Evolutionary conservation across 352 stramenopile species (phyloP).

Genomic region (Elongisporangium anandrum): DNA sequence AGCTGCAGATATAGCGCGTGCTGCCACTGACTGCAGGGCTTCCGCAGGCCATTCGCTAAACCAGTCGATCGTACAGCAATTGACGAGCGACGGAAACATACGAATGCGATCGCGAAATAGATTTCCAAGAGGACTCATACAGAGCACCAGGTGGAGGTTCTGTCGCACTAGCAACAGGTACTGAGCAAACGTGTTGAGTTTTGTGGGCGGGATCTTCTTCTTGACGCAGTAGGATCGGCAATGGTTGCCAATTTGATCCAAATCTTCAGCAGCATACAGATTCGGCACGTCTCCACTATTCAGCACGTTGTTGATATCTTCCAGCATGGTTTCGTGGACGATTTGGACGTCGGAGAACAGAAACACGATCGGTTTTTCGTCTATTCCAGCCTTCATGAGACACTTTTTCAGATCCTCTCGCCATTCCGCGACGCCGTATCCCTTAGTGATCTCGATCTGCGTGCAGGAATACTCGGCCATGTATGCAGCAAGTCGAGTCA

Average conservation of each 20-base stretch:
- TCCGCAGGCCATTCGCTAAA: conserved; percentile 87
- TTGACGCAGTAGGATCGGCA: conserved; percentile 92
- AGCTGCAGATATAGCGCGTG: conserved; percentile 77
- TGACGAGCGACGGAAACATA: conserved; percentile 88
- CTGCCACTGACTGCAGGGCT: conserved; percentile 78
- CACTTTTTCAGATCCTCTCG: conserved; percentile 92
- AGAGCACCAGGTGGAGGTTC: conserved; percentile 92
- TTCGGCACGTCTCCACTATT: conserved; percentile 95
- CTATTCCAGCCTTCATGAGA: conserved; percentile 85
- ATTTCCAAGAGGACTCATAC: conserved; percentile 79
- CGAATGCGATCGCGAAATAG: conserved; percentile 77
- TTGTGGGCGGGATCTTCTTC: conserved; percentile 87
- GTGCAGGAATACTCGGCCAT: conserved; percentile 93
- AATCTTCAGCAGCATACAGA: conserved; percentile 89
- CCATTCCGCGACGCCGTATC: conserved; percentile 91
- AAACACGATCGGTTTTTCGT: conserved; percentile 91
- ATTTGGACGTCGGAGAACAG: conserved; percentile 95
- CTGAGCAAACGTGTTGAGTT: conserved; percentile 94
- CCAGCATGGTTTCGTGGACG: conserved; percentile 93
- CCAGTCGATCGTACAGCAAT: conserved; percentile 88
- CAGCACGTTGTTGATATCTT: conserved; percentile 94
- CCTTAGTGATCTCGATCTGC: conserved; percentile 95
- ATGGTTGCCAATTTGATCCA: conserved; percentile 89
- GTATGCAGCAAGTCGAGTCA: conserved; percentile 91
- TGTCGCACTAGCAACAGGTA: conserved; percentile 90